Conservation (phyloP, 768 basidiomycete species). For the Lactarius evosmus region DNA sequence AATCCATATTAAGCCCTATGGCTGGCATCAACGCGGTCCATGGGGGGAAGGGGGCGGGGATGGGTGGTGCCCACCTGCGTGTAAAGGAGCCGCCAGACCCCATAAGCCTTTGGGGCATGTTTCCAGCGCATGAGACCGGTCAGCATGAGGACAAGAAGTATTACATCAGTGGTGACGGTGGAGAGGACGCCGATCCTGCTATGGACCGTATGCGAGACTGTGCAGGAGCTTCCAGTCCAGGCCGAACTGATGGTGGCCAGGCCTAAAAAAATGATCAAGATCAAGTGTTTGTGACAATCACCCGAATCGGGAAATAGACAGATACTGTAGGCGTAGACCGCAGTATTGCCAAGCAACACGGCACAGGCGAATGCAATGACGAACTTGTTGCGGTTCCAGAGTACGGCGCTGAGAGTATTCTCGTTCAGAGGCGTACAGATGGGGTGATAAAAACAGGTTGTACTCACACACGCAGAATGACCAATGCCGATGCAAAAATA, state of each 20-base stretch:
- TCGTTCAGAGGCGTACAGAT: not conserved
- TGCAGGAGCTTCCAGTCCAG: constrained; percentile 6
- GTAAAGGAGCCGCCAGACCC: constrained; percentile 14
- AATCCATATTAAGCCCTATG: constrained; percentile 16
- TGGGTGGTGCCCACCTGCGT: constrained; percentile 8
- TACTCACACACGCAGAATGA: constrained; percentile 22
- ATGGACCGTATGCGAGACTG: not conserved
- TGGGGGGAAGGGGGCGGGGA: not conserved
- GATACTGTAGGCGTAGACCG: not conserved
- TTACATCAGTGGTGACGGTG: constrained; percentile 11
- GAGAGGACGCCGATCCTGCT: constrained; percentile 6
- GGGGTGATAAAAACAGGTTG: not conserved
- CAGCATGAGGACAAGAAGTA: constrained; percentile 22
- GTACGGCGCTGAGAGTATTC: not conserved
- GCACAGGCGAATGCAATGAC: not conserved
- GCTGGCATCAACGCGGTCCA: constrained; percentile 1
- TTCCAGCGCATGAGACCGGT: constrained; percentile 19
- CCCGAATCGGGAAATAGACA: not conserved
- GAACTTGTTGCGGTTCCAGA: constrained; percentile 15
- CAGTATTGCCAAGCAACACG: not conserved
- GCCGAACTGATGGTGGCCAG: not conserved
- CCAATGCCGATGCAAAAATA: constrained; percentile 18
- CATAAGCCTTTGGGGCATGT: not conserved
- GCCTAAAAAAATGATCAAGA: constrained; percentile 6
- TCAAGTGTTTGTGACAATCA: too few relatives aligned